A percentile compares a stretch with the other conserved stretches of the same genome.
Conservation (phyloP, 768 basidiomycete genomes). For the Tylopilus felleus region DNA sequence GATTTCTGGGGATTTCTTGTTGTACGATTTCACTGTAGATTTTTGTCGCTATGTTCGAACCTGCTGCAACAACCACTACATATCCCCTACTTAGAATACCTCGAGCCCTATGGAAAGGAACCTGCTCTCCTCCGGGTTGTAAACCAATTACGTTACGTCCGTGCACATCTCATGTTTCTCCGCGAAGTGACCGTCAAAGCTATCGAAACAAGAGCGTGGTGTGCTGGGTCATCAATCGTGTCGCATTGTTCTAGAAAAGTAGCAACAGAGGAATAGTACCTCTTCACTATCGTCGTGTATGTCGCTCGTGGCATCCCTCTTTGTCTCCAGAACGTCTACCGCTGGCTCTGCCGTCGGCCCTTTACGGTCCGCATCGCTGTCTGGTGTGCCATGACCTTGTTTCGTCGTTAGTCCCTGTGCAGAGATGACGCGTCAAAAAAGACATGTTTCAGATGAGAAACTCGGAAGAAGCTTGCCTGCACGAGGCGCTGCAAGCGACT, state of each 20-base stretch:
- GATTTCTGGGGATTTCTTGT: slow-evolving; percentile 1
- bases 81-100: not conserved
- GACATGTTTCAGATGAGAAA: not conserved
- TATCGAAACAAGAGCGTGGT: not conserved
- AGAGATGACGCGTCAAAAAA: not conserved
- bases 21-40: slow-evolving; percentile 13
- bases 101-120: not conserved
- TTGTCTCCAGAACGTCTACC: not conserved
- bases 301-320: not conserved
- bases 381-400: not conserved
- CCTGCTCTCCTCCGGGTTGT: not conserved
- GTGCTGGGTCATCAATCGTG: slow-evolving; percentile 6
- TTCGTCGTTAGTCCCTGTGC: slow-evolving; percentile 8
- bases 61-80: not conserved
- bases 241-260: slow-evolving; percentile 22
- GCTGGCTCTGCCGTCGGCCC: not conserved
- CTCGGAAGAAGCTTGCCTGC: slow-evolving; percentile 5
- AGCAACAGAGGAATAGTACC: slow-evolving; percentile 24
- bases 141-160: not conserved
- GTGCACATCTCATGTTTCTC: too few species aligned
- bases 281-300: slow-evolving; percentile 19
- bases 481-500: slow-evolving; percentile 15
- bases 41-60: slow-evolving; percentile 2
- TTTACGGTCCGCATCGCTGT: not conserved
- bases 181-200: too few species aligned